Conservation (phyloP, 2,329 filamentous ascomycete species). For the Ascochyta koolunga region DNA sequence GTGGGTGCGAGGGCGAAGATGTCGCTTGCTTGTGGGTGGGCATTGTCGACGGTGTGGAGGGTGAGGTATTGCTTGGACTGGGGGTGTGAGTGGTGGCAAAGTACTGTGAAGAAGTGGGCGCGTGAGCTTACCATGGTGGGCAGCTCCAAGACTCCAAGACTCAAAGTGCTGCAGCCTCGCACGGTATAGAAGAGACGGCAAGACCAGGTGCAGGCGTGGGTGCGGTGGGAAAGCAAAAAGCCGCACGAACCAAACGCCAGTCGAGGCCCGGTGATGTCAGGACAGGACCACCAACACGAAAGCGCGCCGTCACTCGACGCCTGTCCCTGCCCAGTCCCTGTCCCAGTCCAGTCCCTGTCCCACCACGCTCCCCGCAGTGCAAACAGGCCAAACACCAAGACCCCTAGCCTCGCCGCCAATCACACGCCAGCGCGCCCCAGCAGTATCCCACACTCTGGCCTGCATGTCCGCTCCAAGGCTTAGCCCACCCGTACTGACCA, state of each 20-base stretch:
- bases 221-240: neutral
- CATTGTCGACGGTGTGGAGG: conserved; percentile 86
- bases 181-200: neutral
- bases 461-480: conserved; percentile 28
- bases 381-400: conserved; percentile 30
- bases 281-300: conserved; percentile 38
- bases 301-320: conserved; percentile 34
- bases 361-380: conserved; percentile 34
- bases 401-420: conserved; percentile 39
- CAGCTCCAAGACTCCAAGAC: too few species aligned
- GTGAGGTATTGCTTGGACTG: conserved; percentile 99
- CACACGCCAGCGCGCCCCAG: conserved; percentile 26
- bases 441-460: conserved; percentile 15
- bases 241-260: neutral
- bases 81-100: conserved; percentile 11
- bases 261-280: conserved; percentile 34
- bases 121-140: conserved; percentile 8
- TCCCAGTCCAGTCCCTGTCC: too few species aligned
- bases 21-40: conserved; percentile 72
- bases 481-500: conserved; percentile 14
- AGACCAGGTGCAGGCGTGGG: neutral
- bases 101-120: neutral
- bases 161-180: conserved; percentile 4
- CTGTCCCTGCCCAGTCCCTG: too few species aligned
- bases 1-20: conserved; percentile 85